These are phyloP conservation scores for Acidiella bohemica DNA, from an alignment of 495 filamentous ascomycete species.

Conservation along the genomic window DNA sequence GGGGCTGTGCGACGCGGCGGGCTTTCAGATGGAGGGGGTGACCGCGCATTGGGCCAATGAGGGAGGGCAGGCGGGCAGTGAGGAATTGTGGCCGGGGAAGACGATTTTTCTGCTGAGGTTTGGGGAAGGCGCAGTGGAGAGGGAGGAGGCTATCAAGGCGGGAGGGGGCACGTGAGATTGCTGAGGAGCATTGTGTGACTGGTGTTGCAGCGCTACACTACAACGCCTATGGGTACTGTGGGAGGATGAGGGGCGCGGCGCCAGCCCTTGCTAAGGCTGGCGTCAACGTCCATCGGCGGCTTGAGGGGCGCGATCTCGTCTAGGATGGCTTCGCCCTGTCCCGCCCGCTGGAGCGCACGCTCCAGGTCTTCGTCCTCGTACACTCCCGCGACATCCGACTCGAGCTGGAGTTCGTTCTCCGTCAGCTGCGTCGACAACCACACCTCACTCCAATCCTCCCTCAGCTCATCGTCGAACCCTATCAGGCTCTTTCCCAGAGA, in stretches of 20 bases:
- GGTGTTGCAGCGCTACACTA: neutral
- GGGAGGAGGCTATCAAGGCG: conserved; percentile 47
- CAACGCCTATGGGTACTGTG: neutral
- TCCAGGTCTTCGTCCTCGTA: no score
- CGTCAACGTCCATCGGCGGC: neutral
- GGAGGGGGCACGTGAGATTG: conserved; percentile 5
- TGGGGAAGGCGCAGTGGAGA: conserved; percentile 71
- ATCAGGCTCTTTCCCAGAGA: conserved; percentile 10
- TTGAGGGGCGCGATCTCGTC: neutral
- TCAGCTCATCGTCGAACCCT: conserved; percentile 3
- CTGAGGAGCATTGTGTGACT: neutral
- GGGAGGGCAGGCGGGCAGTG: conserved; percentile 13
- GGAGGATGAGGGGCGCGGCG: neutral
- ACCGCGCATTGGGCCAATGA: conserved; percentile 74
- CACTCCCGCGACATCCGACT: no score
- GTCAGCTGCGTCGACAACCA: conserved; percentile 8
- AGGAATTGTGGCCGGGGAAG: conserved; percentile 83
- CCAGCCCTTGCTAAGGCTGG: neutral
- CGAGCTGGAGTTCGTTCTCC: no score
- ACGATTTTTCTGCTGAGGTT: conserved; percentile 94
- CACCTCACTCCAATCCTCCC: conserved; percentile 11
- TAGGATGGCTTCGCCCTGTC: no score
- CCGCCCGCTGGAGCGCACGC: no score
- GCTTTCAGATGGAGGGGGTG: conserved; percentile 66
- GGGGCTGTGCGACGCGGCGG: conserved; percentile 84